Base-by-base conservation (phyloP, 805 yeast genomes). In the Candida nitratophila region DNA sequence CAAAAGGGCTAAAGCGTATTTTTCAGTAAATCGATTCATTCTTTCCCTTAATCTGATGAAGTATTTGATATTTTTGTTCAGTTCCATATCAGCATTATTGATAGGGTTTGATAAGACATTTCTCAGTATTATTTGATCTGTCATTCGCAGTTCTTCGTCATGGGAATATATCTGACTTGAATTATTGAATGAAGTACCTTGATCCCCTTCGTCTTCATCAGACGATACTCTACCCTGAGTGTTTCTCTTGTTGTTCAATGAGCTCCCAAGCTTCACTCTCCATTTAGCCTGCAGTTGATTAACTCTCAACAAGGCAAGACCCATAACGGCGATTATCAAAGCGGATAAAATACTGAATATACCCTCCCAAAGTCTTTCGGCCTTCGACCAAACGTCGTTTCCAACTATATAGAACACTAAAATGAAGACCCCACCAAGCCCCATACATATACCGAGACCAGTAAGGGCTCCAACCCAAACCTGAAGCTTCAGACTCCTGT, bases 351-450 rank as follows among this genome's bases (percentile, higher is more conserved):
- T 70, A 52, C 91, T 83, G 57, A 89, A 79, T 1, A 81, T 64
- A 8, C 96, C 96, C 59, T 89, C 97, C 86, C 96, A 89, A 43
- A 86, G 71, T 54, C 93, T 79, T 60, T 89, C 97, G 35, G 96
- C 83, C 47, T 79, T 67, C 9, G 90, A 77, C 96, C 96, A 89
- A 43, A 86, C 66, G 64, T 89, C 95, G 22, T 81, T 78, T 15
- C 96, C 96, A 27, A 90, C 65, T 38, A 80, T 58, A 55, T 88
- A 87, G 61, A 89, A 89, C 4, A 81, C 69, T 11, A 72, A 64
- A 29, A 89, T 78, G 57, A 89, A 84, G 0, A 77, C 60, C 4
- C 81, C 77, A 4, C 97, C 97, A 30, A 89, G 74, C 4, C 83
- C 45, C 45, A 85, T 58, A 56, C 96, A 88, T 1, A 86, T 63